phyloP scores from a whole-genome alignment of 495 filamentous ascomycete genomes.

The Penicillium roqueforti region DNA sequence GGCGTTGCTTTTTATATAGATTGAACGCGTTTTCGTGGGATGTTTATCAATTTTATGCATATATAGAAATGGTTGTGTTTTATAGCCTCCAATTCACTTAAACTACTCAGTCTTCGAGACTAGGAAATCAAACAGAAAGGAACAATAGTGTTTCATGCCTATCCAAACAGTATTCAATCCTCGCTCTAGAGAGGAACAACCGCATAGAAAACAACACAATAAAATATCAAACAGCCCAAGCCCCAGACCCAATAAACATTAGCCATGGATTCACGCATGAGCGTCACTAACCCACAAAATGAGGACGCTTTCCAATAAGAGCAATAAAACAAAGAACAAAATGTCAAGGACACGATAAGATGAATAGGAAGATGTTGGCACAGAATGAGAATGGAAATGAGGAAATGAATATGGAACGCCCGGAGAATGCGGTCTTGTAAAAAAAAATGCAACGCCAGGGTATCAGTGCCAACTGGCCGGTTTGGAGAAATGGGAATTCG shows the following conservation, averaged over 20 bases:
- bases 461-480: constrained; percentile 7
- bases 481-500: not conserved
- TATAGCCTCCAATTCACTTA: not conserved
- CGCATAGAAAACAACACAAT: not conserved
- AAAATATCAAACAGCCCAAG: not conserved
- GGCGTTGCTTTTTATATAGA: not conserved
- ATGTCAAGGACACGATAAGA: not conserved
- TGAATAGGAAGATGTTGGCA: not conserved
- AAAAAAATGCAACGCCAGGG: constrained; percentile 7
- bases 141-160: not conserved
- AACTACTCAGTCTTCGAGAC: not conserved
- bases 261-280: not conserved
- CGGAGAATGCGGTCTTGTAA: not conserved
- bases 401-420: constrained; percentile 10
- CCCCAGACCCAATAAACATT: not conserved
- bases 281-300: not conserved
- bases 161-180: not conserved
- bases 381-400: not conserved
- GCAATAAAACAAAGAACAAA: not conserved
- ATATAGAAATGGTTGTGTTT: not conserved
- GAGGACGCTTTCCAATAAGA: not conserved
- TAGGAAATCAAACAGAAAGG: not conserved
- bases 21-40: not conserved
- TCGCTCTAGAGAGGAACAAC: not conserved
- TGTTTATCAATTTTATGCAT: not conserved